Conservation (phyloP, 2,329 filamentous ascomycete species). For the Fusarium bactridioides region DNA sequence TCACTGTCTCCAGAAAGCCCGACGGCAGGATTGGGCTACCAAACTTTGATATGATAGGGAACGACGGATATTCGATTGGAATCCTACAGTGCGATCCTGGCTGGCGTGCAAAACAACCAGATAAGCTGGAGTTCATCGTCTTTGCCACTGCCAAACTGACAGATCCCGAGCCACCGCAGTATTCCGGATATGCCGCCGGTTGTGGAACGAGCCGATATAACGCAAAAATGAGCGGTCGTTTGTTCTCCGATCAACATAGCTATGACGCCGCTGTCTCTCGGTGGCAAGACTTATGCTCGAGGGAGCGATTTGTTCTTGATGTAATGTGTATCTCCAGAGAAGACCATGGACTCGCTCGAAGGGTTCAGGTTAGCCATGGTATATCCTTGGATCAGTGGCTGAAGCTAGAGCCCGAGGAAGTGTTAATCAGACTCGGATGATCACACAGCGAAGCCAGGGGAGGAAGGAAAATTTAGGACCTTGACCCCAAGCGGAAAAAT, state of each 20-base stretch:
- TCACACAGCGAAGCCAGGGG: background rate
- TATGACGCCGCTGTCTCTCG: background rate
- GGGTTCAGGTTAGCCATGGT: background rate
- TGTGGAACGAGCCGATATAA: background rate
- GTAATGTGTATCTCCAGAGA: background rate
- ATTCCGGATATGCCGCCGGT: background rate
- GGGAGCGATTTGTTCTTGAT: accelerated
- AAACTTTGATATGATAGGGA: background rate
- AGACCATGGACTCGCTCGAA: background rate
- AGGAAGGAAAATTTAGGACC: too few relatives aligned
- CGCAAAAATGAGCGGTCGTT: background rate
- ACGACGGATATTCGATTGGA: accelerated
- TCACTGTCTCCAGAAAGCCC: background rate
- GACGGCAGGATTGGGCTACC: background rate
- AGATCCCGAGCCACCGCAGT: background rate
- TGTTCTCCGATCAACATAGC: background rate
- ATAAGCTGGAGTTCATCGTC: background rate
- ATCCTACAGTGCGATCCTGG: background rate
- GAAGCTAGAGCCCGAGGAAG: background rate
- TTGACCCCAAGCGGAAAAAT: too few relatives aligned
- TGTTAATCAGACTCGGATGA: background rate
- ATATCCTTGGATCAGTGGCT: background rate
- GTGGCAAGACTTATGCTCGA: background rate
- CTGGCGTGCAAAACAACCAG: background rate
- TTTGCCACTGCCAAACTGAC: background rate